These are phyloP conservation scores for Vitis cinerea DNA, from an alignment of 164 flowering plant species.

Conservation along the genomic window DNA sequence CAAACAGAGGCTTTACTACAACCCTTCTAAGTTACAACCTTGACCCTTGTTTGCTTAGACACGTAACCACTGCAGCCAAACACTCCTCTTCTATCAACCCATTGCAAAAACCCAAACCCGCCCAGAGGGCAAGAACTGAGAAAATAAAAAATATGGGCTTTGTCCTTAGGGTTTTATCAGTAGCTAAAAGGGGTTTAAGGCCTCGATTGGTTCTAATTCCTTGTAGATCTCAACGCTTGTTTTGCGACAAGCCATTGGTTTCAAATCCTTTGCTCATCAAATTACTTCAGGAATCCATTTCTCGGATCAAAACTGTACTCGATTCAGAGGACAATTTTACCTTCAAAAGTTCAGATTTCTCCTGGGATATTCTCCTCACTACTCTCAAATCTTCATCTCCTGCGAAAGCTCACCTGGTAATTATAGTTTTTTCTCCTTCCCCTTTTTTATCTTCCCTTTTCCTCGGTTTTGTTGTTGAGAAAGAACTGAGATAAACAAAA, in stretches of 20 bases:
- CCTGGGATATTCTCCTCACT: constrained; percentile 37
- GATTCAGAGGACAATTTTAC: constrained; percentile 21
- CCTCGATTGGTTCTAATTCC: background rate
- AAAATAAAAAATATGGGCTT: constrained; percentile 4
- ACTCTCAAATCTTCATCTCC: constrained; percentile 35
- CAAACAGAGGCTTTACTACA: no score
- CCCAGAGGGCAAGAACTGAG: background rate
- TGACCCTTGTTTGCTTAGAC: no score
- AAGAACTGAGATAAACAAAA: no score
- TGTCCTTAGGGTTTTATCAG: background rate
- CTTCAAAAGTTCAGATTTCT: constrained; percentile 16
- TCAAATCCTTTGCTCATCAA: constrained; percentile 22
- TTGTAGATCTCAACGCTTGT: background rate
- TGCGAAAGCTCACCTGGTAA: constrained; percentile 41
- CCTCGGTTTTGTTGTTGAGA: no score
- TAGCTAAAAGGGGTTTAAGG: background rate
- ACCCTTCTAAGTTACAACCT: no score
- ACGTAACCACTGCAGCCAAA: no score
- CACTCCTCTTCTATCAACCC: no score
- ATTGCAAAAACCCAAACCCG: background rate
- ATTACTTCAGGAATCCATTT: constrained; percentile 33
- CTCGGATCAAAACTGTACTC: constrained; percentile 32
- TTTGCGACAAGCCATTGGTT: background rate
- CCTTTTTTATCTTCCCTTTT: background rate
- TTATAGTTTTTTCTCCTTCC: background rate